phyloP scores from a whole-genome alignment of 768 basidiomycete genomes.

The Boletellus ananas region DNA sequence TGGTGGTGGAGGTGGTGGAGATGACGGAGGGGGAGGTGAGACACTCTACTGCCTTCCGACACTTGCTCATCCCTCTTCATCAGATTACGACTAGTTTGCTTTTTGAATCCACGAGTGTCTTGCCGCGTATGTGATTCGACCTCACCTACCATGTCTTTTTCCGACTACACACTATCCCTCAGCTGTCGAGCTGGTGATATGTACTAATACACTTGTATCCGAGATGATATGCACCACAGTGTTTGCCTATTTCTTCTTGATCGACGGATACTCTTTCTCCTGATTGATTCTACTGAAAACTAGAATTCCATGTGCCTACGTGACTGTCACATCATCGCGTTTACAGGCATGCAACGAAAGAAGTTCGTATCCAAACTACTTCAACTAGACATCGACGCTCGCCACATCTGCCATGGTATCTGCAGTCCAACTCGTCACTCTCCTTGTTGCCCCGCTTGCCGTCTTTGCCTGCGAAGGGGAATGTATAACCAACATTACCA shows the following conservation, averaged over 20 bases:
- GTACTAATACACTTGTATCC: not conserved
- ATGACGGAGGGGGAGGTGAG: conserved; percentile 58
- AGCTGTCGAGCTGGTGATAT: no score
- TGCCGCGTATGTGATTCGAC: not conserved
- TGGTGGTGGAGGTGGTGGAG: conserved; percentile 64
- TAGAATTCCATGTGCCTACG: conserved; percentile 14
- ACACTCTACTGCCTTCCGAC: not conserved
- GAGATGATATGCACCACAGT: not conserved
- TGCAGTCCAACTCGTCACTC: conserved; percentile 17
- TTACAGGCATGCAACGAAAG: not conserved
- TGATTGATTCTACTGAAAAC: not conserved
- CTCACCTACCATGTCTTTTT: no score
- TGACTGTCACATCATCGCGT: conserved; percentile 10
- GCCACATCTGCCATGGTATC: conserved; percentile 19
- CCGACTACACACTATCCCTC: no score
- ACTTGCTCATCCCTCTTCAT: not conserved
- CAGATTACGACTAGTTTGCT: conserved; percentile 27
- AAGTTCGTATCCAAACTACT: conserved; percentile 1
- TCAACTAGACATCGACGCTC: conserved; percentile 7
- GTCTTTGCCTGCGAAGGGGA: conserved; percentile 65
- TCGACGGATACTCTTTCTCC: no score
- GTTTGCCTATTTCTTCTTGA: no score
- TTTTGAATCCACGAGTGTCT: not conserved
- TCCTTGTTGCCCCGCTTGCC: conserved; percentile 33
- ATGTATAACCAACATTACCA: conserved; percentile 60